These are phyloP conservation scores for Linum tenue DNA, from an alignment of 345 rosid species.

Conservation along the genomic window DNA sequence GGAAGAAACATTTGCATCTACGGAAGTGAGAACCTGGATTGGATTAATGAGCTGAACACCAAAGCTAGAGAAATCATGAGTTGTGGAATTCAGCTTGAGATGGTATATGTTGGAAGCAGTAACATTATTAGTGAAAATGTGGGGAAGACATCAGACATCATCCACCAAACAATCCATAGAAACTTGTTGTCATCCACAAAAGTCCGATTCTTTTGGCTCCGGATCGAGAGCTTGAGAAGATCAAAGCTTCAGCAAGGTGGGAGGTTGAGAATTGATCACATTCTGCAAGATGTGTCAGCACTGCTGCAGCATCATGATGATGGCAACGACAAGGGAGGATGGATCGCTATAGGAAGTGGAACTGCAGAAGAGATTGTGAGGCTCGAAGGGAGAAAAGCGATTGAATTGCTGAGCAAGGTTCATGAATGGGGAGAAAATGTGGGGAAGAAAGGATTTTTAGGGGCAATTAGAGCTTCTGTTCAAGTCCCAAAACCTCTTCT, in stretches of 20 bases:
- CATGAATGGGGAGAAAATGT: conserved; percentile 43
- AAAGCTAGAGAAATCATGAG: conserved; percentile 26
- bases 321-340: conserved; percentile 27
- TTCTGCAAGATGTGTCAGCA: conserved; percentile 32
- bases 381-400: conserved; percentile 28
- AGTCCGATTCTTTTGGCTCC: conserved; percentile 52
- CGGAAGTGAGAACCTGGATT: conserved; percentile 42
- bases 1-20: conserved; percentile 48
- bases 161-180: conserved; percentile 25
- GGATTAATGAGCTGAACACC: conserved; percentile 40
- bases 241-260: conserved; percentile 33
- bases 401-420: conserved; percentile 34
- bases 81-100: conserved; percentile 40
- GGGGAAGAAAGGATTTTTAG: conserved; percentile 34
- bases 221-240: conserved; percentile 54
- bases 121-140: conserved; percentile 21
- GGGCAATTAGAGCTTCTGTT: conserved; percentile 36
- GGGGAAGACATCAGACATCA: conserved; percentile 17
- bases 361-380: conserved; percentile 23
- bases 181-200: conserved; percentile 28
- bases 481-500: conserved; percentile 19
- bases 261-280: conserved; percentile 26
- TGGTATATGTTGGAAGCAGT: conserved; percentile 41
- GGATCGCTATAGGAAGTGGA: conserved; percentile 59
- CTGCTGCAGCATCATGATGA: conserved; percentile 25